Evolutionary conservation across 495 filamentous ascomycete species (phyloP).

Genomic region (Monascus purpureus): DNA sequence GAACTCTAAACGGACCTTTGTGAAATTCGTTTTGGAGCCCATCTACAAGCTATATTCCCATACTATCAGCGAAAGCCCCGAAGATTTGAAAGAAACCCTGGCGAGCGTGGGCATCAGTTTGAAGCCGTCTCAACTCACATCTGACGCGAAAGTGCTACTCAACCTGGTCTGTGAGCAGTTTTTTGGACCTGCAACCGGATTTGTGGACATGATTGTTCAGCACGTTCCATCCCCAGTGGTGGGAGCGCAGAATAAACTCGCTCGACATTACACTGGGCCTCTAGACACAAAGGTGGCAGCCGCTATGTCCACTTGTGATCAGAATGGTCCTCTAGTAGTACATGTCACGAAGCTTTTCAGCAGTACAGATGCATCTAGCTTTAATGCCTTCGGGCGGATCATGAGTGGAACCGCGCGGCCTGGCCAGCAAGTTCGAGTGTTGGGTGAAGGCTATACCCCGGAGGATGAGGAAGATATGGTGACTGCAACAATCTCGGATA

Average conservation of each 20-base stretch:
- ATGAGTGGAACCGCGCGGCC: slow-evolving; percentile 85
- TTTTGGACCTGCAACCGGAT: slow-evolving; percentile 77
- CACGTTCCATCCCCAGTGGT: slow-evolving; percentile 82
- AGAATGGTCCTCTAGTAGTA: slow-evolving; percentile 79
- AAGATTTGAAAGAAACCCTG: slow-evolving; percentile 71
- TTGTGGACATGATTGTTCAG: slow-evolving; percentile 89
- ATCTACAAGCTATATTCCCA: slow-evolving; percentile 98
- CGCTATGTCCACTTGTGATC: slow-evolving; percentile 69
- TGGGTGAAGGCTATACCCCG: slow-evolving; percentile 89
- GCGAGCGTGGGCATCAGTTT: slow-evolving; percentile 66
- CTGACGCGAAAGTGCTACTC: slow-evolving; percentile 77
- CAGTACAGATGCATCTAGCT: slow-evolving; percentile 70
- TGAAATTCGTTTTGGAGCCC: slow-evolving; percentile 89
- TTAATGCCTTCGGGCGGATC: slow-evolving; percentile 80
- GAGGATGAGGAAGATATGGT: slow-evolving; percentile 99
- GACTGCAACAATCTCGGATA: slow-evolving; percentile 70
- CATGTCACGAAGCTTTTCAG: slow-evolving; percentile 90
- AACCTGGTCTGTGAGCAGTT: slow-evolving; percentile 89
- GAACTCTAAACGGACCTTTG: slow-evolving; percentile 70
- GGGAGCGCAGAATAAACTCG: slow-evolving; percentile 59
- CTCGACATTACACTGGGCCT: slow-evolving; percentile 90
- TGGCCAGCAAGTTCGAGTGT: slow-evolving; percentile 71
- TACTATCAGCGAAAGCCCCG: slow-evolving; percentile 80
- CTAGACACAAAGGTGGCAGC: slow-evolving; percentile 71
- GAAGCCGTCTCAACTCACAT: slow-evolving; percentile 83